A percentile compares a stretch with the other conserved stretches of the same genome.
Evolutionary conservation across 116 monocot species (phyloP).

Genomic region (Dioscorea cayenensis): DNA sequence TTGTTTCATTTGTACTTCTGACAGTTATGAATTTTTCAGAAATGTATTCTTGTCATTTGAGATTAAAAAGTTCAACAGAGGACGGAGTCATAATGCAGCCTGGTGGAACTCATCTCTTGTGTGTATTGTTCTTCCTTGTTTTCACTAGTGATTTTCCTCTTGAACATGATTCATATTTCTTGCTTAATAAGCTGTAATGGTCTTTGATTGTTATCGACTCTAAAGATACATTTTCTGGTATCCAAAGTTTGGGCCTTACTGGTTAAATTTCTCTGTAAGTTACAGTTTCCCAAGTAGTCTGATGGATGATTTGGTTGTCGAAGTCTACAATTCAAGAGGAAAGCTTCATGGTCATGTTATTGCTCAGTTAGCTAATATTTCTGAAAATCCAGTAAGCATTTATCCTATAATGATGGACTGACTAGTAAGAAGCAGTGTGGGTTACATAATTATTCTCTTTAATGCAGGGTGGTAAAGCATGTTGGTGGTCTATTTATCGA

Average conservation of each 20-base stretch:
- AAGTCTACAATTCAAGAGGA: conserved; percentile 91
- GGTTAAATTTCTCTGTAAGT: neutral
- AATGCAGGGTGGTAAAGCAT: conserved; percentile 67
- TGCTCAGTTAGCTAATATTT: conserved; percentile 77
- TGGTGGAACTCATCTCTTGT: conserved; percentile 96
- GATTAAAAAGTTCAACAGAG: conserved; percentile 77
- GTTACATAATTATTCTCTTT: neutral
- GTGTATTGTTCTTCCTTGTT: conserved; percentile 17
- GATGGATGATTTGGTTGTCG: conserved; percentile 84
- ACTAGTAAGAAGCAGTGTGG: neutral
- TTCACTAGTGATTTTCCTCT: neutral
- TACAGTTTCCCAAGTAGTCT: conserved; percentile 90
- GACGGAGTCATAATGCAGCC: conserved; percentile 71
- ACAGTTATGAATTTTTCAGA: conserved; percentile 29
- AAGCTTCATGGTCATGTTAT: conserved; percentile 57
- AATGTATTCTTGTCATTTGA: conserved; percentile 76
- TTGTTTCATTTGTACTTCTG: neutral
- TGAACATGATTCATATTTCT: neutral
- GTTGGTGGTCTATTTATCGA: conserved; percentile 83
- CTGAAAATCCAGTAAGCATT: conserved; percentile 68
- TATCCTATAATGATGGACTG: conserved; percentile 12
- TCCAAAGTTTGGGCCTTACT: neutral
- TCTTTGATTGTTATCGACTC: neutral
- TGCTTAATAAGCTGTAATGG: neutral
- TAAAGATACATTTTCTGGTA: neutral